These are phyloP conservation scores for Arctostaphylos glauca DNA, from an alignment of 148 eudicot species.

Conservation along the genomic window DNA sequence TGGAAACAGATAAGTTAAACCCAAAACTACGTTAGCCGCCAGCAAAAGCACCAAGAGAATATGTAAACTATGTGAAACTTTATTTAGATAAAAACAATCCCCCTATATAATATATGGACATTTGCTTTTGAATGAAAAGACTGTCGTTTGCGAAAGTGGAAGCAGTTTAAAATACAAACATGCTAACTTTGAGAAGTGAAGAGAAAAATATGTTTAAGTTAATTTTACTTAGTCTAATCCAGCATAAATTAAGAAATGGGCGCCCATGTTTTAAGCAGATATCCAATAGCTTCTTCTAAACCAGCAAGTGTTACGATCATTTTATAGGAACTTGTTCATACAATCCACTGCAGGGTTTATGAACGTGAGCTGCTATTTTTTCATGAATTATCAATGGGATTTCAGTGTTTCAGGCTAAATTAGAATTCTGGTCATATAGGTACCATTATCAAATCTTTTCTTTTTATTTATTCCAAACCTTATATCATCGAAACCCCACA, in stretches of 20 bases:
- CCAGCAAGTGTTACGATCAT: background rate
- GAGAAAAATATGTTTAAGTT: background rate
- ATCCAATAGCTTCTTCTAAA: background rate
- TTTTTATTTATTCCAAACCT: background rate
- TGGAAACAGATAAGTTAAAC: slow-evolving; percentile 18
- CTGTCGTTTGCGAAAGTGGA: background rate
- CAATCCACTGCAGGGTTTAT: background rate
- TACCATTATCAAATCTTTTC: background rate
- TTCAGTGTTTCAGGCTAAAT: background rate
- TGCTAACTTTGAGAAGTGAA: too few relatives aligned
- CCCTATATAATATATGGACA: background rate
- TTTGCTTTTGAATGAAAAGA: background rate
- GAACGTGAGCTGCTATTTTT: slow-evolving; percentile 6
- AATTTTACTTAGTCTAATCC: background rate
- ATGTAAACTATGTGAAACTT: background rate
- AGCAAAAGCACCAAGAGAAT: background rate
- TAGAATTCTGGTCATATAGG: background rate
- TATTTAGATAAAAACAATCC: background rate
- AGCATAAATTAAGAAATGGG: background rate
- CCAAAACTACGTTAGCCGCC: background rate
- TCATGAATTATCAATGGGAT: background rate
- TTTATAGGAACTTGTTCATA: background rate
- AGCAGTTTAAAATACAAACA: background rate
- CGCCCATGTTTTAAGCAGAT: background rate
- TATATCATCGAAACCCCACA: background rate